Conservation (phyloP, 352 stramenopile genomes). For the Phytopythium sindhum region DNA sequence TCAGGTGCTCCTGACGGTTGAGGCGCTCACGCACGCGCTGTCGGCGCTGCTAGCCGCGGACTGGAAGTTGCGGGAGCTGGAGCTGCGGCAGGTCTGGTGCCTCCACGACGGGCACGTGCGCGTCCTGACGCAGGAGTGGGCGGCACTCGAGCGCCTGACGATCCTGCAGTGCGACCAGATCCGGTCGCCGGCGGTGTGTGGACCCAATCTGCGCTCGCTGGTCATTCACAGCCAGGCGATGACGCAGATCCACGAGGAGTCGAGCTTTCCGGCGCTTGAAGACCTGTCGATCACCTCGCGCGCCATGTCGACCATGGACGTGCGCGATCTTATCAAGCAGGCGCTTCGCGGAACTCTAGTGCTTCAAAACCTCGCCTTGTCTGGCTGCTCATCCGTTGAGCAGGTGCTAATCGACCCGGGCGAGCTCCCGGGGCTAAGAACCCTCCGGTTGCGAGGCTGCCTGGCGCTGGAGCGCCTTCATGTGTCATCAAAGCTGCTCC, state of each 20-base stretch:
- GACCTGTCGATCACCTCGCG: conserved; percentile 46
- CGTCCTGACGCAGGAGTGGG: conserved; percentile 28
- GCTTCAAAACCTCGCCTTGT: conserved; percentile 34
- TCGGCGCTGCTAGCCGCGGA: conserved; percentile 18
- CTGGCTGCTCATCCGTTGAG: conserved; percentile 50
- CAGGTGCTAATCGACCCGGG: conserved; percentile 50
- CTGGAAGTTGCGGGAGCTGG: conserved; percentile 38
- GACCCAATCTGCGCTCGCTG: conserved; percentile 29
- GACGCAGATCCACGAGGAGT: conserved; percentile 34
- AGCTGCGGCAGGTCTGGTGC: conserved; percentile 42
- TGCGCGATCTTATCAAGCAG: conserved; percentile 40
- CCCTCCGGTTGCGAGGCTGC: conserved; percentile 40
- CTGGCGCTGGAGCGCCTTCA: conserved; percentile 53
- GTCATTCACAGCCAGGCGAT: conserved; percentile 45
- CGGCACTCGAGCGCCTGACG: conserved; percentile 38
- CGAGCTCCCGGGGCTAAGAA: conserved; percentile 44
- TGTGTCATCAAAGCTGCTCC: conserved; percentile 42
- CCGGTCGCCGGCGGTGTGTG: conserved; percentile 37
- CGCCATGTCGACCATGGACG: conserved; percentile 37
- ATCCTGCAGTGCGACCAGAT: conserved; percentile 62
- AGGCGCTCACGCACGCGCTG: conserved; percentile 31
- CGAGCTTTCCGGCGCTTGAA: conserved; percentile 40
- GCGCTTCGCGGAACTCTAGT: conserved; percentile 19
- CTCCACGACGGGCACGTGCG: conserved; percentile 44
- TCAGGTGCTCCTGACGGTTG: conserved; percentile 23